Evolutionary conservation across 140 eudicot species (phyloP), one percentile per base, ranked within the genome.

Genomic region (Bidens hawaiensis): DNA sequence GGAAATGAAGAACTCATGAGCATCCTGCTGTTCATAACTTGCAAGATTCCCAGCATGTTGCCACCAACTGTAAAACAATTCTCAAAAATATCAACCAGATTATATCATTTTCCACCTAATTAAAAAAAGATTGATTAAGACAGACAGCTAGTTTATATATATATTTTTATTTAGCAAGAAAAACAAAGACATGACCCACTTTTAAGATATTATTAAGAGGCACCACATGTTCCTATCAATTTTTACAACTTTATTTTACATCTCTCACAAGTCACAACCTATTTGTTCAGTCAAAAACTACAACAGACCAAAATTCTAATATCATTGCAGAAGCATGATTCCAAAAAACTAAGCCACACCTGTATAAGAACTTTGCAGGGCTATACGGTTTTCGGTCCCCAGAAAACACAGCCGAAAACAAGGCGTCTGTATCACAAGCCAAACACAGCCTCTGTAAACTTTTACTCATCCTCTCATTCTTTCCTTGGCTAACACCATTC

Each of bases 1-100:
- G 42, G 97, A 86, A 71, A 90, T 86, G 82, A 90, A 85, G 73
- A 90, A 90, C 31, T 90, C 97, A 81, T 90, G 97, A 24, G 97
- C 97, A 77, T 90, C 97, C 79, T 90, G 97, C 72, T 86, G 93
- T 50, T 86, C 95, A 75, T 90, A 90, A 71, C 81, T 86, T 11
- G 97, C 97, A 33, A 90, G 83, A 65, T 90, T 83, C 49, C 87
- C 87, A 4, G 97, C 94, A 40, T 86, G 95, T 70, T 83, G 93
- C 95, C 97, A 90, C 97, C 94, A 90, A 73, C 97, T 90, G 83
- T 18, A 69, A 46, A 59, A 67, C 34, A 72, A 65, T 42, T 31
- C 18, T 73, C 31, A 41, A 73, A 57, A 64, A 18, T 15, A 36
- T 33, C 58, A 55, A 31, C 30, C 47, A 26, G 38, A n/a, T n/a